A percentile compares a stretch with the other conserved stretches of the same genome.
Conservation (phyloP, 805 yeast genomes). For the Starmerella vaccinii region DNA sequence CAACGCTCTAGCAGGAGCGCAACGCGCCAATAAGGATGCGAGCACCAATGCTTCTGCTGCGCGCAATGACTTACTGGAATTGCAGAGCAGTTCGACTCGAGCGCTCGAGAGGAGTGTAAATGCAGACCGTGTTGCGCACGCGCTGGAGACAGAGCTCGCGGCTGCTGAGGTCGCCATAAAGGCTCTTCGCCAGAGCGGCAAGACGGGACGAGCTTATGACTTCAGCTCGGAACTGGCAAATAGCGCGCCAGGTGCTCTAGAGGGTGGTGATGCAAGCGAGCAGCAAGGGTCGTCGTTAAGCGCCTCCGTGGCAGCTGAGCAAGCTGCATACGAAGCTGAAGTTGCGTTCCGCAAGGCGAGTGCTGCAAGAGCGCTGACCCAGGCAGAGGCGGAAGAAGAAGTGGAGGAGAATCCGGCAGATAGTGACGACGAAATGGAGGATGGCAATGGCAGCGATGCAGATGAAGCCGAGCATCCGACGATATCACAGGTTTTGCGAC, state of each 20-base stretch:
- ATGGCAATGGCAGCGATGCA: neutral
- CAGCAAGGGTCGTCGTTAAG: neutral
- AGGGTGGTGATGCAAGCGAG: neutral
- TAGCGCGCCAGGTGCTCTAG: neutral
- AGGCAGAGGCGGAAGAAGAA: neutral
- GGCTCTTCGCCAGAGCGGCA: neutral
- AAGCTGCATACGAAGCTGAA: neutral
- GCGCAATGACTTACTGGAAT: neutral
- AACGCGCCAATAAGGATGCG: neutral
- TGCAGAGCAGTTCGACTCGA: neutral
- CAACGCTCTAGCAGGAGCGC: neutral
- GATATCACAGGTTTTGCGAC: neutral
- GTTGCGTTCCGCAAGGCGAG: neutral
- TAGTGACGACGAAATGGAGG: neutral
- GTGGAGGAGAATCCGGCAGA: too few species aligned
- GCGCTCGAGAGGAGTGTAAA: neutral
- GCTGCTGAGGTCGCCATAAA: neutral
- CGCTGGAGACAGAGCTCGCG: neutral
- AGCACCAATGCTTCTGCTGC: neutral
- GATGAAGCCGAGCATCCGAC: neutral
- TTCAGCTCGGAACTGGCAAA: neutral
- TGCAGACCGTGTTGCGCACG: neutral
- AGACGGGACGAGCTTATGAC: neutral
- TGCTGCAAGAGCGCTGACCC: neutral
- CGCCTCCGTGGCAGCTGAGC: neutral